These are phyloP conservation scores for Xylariaceae sp. DNA, from an alignment of 2,329 filamentous ascomycete species.

Conservation along the genomic window DNA sequence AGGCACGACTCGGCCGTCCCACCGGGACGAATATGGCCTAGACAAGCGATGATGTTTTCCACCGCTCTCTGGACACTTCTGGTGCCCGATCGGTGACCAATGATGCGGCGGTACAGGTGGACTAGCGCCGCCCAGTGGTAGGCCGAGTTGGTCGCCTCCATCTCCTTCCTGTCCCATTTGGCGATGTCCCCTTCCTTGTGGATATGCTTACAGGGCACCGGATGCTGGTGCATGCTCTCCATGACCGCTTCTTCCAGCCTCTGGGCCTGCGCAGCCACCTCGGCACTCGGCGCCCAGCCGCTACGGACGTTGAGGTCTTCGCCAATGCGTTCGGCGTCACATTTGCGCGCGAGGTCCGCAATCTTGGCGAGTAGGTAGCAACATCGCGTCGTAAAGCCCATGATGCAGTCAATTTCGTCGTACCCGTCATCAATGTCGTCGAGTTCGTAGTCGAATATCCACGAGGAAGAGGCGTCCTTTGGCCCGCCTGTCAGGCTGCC, in stretches of 20 bases:
- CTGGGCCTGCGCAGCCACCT: conserved; percentile 51
- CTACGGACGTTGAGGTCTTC: conserved; percentile 42
- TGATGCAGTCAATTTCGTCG: conserved; percentile 73
- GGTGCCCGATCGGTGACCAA: conserved; percentile 55
- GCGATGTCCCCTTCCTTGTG: conserved; percentile 45
- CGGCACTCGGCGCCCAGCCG: conserved; percentile 53
- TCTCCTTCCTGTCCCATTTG: conserved; percentile 56
- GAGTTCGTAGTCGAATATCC: conserved; percentile 46
- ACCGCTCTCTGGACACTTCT: conserved; percentile 59
- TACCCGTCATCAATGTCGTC: conserved; percentile 49
- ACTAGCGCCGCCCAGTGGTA: conserved; percentile 76
- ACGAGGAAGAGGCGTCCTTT: conserved; percentile 44
- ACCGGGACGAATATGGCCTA: conserved; percentile 58
- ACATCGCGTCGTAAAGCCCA: conserved; percentile 70
- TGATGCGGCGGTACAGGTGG: conserved; percentile 67
- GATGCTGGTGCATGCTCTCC: conserved; percentile 43
- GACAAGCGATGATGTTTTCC: conserved; percentile 54
- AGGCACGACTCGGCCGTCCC: conserved; percentile 69
- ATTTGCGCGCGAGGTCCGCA: conserved; percentile 63
- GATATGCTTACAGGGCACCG: conserved; percentile 42
- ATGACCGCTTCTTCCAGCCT: conserved; percentile 57
- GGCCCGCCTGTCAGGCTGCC: conserved; percentile 62
- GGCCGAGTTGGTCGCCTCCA: conserved; percentile 67
- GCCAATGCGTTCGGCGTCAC: conserved; percentile 60
- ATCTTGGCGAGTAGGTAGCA: conserved; percentile 66